Base-by-base conservation (phyloP, 1,284 basidiomycete species). In the Kalmanozyma brasiliensis region DNA sequence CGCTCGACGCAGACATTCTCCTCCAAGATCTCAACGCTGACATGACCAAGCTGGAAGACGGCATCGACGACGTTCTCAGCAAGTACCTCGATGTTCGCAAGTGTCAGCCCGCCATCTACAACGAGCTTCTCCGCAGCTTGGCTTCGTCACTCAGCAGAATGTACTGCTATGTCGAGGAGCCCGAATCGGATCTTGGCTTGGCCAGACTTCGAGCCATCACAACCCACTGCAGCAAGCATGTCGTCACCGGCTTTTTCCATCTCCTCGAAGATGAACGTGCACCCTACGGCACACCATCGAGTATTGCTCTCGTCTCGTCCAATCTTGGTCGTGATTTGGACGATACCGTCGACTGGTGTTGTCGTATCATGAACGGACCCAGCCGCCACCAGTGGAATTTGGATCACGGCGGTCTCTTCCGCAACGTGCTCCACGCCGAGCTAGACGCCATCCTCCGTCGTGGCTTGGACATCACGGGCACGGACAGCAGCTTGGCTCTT, bases 181-280 rank as follows among this genome's bases (percentile, higher is more conserved):
- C 51, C 1, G 43, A 59, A 1, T 55, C 62, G 8, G 34, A 53
- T 10, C 36, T 59, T 14, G 62, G 62, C 8, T 19, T 41, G 13
- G 42, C 48, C n/a, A 65, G 35, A n/a, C 20, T 57, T 11, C 55
- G 62, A 2, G 55, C 51, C 46, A 59, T 65, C 47, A 47, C 56
- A 24, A 65, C 56, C 24, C 51, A 44, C n/a, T 38, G 62, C 16
- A 63, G 63, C 49, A n/a, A 47, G 20, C 60, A 64, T 30, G 56
- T 46, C n/a, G 41, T 65, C 22, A 65, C 67, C 8, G 67, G 67
- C 17, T 53, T 70, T 42, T 29, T 64, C 13, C 53, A 61, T 35
- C 38, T 70, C 3, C 62, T 70, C 32, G 62, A 57, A 3, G 57
- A 70, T 48, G 17, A 38, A 0, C 13, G 32, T 2, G 52, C 57